phyloP scores from a whole-genome alignment of 257 asterid species.

The Penstemon barbatus region DNA sequence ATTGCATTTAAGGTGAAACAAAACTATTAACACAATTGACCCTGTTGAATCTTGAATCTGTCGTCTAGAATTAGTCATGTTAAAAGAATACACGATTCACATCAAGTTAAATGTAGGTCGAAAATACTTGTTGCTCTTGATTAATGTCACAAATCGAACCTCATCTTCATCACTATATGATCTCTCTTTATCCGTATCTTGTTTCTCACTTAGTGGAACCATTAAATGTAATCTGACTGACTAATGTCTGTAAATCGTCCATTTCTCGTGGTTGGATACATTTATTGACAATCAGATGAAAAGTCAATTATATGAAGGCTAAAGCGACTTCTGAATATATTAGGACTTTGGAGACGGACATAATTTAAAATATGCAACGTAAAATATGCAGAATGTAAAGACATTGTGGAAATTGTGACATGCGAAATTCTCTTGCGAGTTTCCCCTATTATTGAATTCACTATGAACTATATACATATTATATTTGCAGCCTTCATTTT shows the following conservation, averaged over 20 bases:
- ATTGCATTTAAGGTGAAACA: constrained; percentile 5
- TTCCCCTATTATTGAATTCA: constrained; percentile 18
- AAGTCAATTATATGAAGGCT: no score
- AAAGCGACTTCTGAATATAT: no score
- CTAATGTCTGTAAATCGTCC: no score
- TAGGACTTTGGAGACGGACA: background rate
- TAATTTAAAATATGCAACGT: background rate
- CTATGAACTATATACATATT: background rate
- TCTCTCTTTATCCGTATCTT: no score
- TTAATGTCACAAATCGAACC: no score
- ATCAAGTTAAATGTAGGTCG: no score
- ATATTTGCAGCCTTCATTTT: background rate
- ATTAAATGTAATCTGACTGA: no score
- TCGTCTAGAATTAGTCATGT: background rate
- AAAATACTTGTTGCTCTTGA: no score
- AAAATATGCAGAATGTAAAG: background rate
- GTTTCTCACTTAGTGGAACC: no score
- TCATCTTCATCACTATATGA: no score
- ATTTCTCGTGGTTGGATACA: no score
- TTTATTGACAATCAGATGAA: no score
- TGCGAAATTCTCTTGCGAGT: constrained; percentile 13
- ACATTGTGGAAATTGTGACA: constrained; percentile 1
- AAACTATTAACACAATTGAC: background rate
- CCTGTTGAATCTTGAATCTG: background rate
- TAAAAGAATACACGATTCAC: background rate